phyloP scores from a whole-genome alignment of 2,329 filamentous ascomycete genomes.

The Botrytis porri region DNA sequence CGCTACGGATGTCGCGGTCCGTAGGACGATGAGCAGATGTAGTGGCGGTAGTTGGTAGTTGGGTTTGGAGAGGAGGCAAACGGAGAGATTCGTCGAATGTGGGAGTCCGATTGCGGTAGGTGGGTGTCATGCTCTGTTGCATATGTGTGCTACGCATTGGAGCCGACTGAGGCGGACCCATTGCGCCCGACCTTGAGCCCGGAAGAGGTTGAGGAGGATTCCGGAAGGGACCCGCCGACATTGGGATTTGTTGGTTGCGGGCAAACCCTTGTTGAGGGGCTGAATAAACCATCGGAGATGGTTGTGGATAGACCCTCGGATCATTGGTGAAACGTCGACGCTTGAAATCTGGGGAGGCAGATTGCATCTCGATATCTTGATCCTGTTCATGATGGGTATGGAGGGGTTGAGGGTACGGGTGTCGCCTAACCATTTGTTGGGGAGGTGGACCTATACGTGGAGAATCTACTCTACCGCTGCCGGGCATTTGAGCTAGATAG shows the following conservation, averaged over 20 bases:
- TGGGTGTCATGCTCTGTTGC: conserved; percentile 27
- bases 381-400: conserved; percentile 37
- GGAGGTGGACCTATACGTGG: conserved; percentile 28
- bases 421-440: conserved; percentile 27
- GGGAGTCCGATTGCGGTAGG: conserved; percentile 28
- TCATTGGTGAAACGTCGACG: conserved; percentile 57
- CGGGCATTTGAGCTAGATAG: conserved; percentile 29
- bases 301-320: conserved; percentile 41
- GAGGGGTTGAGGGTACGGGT: conserved; percentile 31
- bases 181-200: conserved; percentile 32
- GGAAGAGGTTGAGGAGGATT: conserved; percentile 36
- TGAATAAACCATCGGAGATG: conserved; percentile 40
- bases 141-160: conserved; percentile 25
- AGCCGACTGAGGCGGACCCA: conserved; percentile 35
- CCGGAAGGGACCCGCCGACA: conserved; percentile 40
- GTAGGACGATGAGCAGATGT: conserved; percentile 39
- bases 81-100: conserved; percentile 38
- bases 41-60: conserved; percentile 36
- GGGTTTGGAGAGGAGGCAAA: conserved; percentile 38
- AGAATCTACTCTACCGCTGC: conserved; percentile 30
- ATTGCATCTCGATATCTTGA: conserved; percentile 43
- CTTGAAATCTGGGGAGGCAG: conserved; percentile 56
- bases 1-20: conserved; percentile 32
- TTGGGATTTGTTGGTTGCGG: conserved; percentile 30
- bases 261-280: conserved; percentile 28